phyloP scores from a whole-genome alignment of 768 basidiomycete genomes.

The Leccinum sublutescens region DNA sequence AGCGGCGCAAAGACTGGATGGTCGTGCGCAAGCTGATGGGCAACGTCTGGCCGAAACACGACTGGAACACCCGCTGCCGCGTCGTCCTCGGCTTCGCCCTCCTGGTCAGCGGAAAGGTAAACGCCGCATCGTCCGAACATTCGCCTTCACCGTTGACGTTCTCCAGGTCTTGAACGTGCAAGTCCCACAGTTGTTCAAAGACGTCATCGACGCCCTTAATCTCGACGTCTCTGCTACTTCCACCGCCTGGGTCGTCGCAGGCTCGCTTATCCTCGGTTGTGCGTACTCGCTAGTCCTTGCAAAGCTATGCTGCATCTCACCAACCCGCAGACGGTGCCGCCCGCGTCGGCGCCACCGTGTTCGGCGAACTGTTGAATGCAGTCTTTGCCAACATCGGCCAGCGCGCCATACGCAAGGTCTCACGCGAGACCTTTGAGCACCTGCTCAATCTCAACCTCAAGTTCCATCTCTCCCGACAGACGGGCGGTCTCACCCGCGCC shows the following conservation, averaged over 20 bases:
- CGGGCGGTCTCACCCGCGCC: constrained; percentile 92
- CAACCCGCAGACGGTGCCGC: constrained; percentile 75
- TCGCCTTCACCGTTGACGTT: not conserved
- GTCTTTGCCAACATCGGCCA: constrained; percentile 97
- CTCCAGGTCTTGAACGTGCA: constrained; percentile 88
- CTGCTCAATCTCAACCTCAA: constrained; percentile 85
- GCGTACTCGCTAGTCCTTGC: constrained; percentile 32
- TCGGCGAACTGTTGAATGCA: constrained; percentile 90
- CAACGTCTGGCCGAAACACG: constrained; percentile 90
- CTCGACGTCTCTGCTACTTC: constrained; percentile 68
- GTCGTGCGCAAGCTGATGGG: constrained; percentile 80
- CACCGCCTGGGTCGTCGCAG: constrained; percentile 90
- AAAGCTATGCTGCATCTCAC: constrained; percentile 2
- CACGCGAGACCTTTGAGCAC: constrained; percentile 94
- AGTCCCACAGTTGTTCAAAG: constrained; percentile 96
- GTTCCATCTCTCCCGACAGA: constrained; percentile 92
- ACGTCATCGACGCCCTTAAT: constrained; percentile 86
- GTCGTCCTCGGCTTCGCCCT: constrained; percentile 82
- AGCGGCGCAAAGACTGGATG: constrained; percentile 80
- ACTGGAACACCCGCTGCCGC: constrained; percentile 77
- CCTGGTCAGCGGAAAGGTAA: constrained; percentile 82
- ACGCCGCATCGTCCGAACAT: constrained; percentile 11
- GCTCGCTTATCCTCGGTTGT: constrained; percentile 92
- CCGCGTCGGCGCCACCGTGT: constrained; percentile 85
- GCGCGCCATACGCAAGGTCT: constrained; percentile 89